Evolutionary conservation across 1,139 yeast genomes (phyloP).

Genomic region (Debaryomycetaceae sp.): DNA sequence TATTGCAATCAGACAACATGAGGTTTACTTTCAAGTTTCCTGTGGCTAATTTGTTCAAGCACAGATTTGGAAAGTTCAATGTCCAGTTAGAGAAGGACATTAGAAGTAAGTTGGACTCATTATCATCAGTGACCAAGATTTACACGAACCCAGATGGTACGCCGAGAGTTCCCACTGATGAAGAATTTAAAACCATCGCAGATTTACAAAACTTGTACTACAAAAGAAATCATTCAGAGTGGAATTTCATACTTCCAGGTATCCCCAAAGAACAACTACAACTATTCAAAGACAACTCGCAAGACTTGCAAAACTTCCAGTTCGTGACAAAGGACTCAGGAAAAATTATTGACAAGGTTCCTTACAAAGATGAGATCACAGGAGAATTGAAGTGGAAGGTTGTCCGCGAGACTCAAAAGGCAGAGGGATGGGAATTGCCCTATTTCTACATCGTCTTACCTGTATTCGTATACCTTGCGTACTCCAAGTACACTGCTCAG

Average conservation of each 20-base stretch:
- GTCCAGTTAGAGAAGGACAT: slow-evolving; percentile 41
- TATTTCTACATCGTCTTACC: slow-evolving; percentile 76
- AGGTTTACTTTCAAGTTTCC: slow-evolving; percentile 45
- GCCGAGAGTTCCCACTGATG: slow-evolving; percentile 66
- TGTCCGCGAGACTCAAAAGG: slow-evolving; percentile 68
- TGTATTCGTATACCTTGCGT: slow-evolving; percentile 38
- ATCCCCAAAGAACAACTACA: slow-evolving; percentile 53
- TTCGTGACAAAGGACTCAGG: slow-evolving; percentile 62
- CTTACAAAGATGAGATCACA: slow-evolving; percentile 73
- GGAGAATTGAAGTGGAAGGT: slow-evolving; percentile 81
- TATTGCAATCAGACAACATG: slow-evolving; percentile 20
- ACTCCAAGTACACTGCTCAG: slow-evolving; percentile 46
- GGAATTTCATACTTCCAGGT: slow-evolving; percentile 59
- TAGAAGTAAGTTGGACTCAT: slow-evolving; percentile 40
- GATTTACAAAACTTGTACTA: slow-evolving; percentile 63
- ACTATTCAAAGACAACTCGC: slow-evolving; percentile 60
- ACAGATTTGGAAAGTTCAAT: slow-evolving; percentile 39
- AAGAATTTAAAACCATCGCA: slow-evolving; percentile 71
- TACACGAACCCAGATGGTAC: slow-evolving; percentile 79
- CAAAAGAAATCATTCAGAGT: slow-evolving; percentile 55
- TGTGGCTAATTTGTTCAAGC: slow-evolving; percentile 36
- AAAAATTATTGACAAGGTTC: slow-evolving; percentile 76
- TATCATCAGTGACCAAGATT: slow-evolving; percentile 56
- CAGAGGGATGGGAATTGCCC: slow-evolving; percentile 83
- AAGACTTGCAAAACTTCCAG: slow-evolving; percentile 58